Evolutionary conservation across 306 rosid species (phyloP).

Genomic region (Fragaria nilgerrensis): DNA sequence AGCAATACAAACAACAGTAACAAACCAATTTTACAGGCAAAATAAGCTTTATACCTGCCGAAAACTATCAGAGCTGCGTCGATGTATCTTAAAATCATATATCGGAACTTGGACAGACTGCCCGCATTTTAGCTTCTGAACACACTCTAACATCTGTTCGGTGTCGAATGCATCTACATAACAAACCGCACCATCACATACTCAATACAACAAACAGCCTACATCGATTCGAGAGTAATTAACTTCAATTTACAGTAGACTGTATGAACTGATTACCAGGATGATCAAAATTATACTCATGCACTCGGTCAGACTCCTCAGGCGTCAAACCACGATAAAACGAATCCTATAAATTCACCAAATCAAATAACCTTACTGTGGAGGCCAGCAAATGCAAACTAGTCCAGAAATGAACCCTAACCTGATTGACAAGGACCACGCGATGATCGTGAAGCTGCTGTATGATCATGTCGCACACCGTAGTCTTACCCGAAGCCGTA

Average conservation of each 20-base stretch:
- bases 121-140: slow-evolving; percentile 60
- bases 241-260: neutral
- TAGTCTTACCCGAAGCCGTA: slow-evolving; percentile 98
- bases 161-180: slow-evolving; percentile 86
- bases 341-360: slow-evolving; percentile 54
- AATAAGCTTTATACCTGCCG: slow-evolving; percentile 57
- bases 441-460: slow-evolving; percentile 99
- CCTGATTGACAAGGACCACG: slow-evolving; percentile 95
- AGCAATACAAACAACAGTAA: neutral
- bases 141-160: slow-evolving; percentile 82
- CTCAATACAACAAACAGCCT: neutral
- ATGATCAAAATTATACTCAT: slow-evolving; percentile 95
- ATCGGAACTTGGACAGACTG: slow-evolving; percentile 78
- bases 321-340: slow-evolving; percentile 96
- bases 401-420: neutral
- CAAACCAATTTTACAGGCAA: neutral
- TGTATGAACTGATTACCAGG: slow-evolving; percentile 53
- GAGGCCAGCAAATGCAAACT: neutral
- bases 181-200: neutral
- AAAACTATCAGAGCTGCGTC: slow-evolving; percentile 75
- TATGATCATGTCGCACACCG: slow-evolving; percentile 97
- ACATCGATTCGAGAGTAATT: neutral
- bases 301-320: slow-evolving; percentile 68
- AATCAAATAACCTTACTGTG: neutral
- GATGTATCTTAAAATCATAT: slow-evolving; percentile 89